Evolutionary conservation across 73 alveolate genomes (phyloP).

Genomic region (Paramecium bursaria): DNA sequence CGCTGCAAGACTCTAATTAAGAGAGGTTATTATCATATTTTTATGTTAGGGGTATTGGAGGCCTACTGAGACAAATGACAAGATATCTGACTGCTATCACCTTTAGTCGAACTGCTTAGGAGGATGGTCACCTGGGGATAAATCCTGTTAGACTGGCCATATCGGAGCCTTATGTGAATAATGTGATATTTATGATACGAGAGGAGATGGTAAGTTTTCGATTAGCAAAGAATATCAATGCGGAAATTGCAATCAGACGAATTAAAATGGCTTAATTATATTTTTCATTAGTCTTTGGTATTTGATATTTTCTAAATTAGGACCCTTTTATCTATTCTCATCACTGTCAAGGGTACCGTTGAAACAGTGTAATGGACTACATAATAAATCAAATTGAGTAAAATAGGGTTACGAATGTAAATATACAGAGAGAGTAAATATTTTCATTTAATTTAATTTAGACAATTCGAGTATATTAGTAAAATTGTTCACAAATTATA

Average conservation of each 20-base stretch:
- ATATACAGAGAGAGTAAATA: background rate
- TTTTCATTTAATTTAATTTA: no score
- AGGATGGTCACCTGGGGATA: constrained; percentile 65
- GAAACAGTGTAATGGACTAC: constrained; percentile 27
- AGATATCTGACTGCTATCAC: constrained; percentile 36
- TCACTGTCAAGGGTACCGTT: constrained; percentile 37
- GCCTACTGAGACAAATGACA: constrained; percentile 26
- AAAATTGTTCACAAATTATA: background rate
- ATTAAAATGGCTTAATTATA: constrained; percentile 3
- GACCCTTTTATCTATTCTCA: constrained; percentile 21
- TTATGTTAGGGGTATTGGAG: constrained; percentile 62
- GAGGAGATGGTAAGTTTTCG: constrained; percentile 29
- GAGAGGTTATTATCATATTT: background rate
- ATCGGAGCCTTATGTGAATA: constrained; percentile 66
- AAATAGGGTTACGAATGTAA: constrained; percentile 14
- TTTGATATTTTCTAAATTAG: background rate
- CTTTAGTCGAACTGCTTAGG: constrained; percentile 49
- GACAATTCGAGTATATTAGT: constrained; percentile 1
- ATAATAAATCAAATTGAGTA: background rate
- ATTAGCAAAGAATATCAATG: constrained; percentile 40
- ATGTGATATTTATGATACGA: constrained; percentile 57
- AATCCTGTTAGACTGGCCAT: constrained; percentile 61
- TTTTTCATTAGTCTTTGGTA: constrained; percentile 18
- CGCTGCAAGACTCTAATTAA: constrained; percentile 1
- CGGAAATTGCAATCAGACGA: constrained; percentile 45